Conservation (phyloP, 75 land plant species). For the Selaginella tamariscina region DNA sequence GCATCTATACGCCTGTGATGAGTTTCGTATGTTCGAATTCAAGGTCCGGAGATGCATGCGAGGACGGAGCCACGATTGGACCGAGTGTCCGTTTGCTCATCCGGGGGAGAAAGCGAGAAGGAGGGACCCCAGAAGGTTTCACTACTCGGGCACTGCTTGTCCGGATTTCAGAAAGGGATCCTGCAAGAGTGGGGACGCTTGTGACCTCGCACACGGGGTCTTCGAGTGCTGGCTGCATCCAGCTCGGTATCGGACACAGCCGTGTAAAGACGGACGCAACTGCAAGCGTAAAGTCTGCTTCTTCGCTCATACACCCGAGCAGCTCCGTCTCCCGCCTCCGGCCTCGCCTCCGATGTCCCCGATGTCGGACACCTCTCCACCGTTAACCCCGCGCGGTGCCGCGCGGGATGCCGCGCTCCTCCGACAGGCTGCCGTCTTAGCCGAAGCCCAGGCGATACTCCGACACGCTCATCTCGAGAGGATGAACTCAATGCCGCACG, state of each 20-base stretch:
- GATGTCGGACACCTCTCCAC: not conserved
- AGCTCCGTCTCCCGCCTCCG: not conserved
- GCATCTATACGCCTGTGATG: not conserved
- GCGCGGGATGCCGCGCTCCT: not conserved
- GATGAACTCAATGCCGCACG: not conserved
- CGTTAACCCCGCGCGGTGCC: not conserved
- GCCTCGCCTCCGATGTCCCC: not conserved
- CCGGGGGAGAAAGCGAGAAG: not conserved
- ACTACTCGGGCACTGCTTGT: not conserved
- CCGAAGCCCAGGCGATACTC: not conserved
- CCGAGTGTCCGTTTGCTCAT: not conserved
- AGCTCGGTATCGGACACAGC: not conserved
- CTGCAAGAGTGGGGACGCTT: not conserved
- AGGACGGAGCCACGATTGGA: not conserved
- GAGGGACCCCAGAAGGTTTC: not conserved
- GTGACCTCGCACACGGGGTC: not conserved
- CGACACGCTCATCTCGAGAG: not conserved
- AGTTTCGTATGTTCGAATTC: not conserved
- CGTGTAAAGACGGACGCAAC: conserved; percentile 14
- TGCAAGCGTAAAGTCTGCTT: conserved; percentile 16
- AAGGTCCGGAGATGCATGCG: not conserved
- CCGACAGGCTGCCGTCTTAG: not conserved
- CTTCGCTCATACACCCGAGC: conserved; percentile 14
- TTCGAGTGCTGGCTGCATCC: conserved; percentile 14
- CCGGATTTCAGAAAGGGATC: not conserved